Evolutionary conservation across 495 filamentous ascomycete genomes (phyloP), one percentile per base, ranked within the genome.

Genomic region (Trichoderma orchidacearum): DNA sequence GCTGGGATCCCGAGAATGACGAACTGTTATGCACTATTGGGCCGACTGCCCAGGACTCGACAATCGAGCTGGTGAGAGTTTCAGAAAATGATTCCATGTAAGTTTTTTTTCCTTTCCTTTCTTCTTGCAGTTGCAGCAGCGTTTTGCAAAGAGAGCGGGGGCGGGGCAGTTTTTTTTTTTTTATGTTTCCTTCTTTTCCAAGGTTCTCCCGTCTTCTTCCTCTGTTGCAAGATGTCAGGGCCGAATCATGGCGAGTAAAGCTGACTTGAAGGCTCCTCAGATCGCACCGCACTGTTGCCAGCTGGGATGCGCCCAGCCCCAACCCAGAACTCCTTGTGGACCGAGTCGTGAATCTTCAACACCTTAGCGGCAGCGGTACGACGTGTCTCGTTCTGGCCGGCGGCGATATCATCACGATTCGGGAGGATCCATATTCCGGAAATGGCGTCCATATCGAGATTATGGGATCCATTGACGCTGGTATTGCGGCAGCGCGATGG

Each of bases 401-500:
- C 34, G 93, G 93, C 51, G 90, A 98, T 70, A 90, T 98, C 61
- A 72, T 95, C 52, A 73, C 89, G 59, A 85, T 97, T 35, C 78
- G 82, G 53, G 90, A 95, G 65, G 80, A 88, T n/a, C 71, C 72
- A 21, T 79, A 74, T 53, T 79, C 85, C 66, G 84, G 85, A 32
- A 67, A 70, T 59, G 60, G 60, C 50, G 71, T 69, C 4, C 85
- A 87, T 62, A 88, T 96, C 59, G 93, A 96, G 67, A 97, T 96
- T 59, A 77, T 96, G 61, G 93, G 94, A 59, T 94, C 90, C 30
- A 84, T 97, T 25, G 88, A 94, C 69, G 87, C 86, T 45, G 93
- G 90, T 34, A 94, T 98, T 64, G 83, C 84, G 9, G 88, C 87
- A 13, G 92, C 90, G 36, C 81, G 82, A 58, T 98, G 93, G 93